Base-by-base conservation (phyloP, 2,329 filamentous ascomycete genomes). In the Colletotrichum sp. region DNA sequence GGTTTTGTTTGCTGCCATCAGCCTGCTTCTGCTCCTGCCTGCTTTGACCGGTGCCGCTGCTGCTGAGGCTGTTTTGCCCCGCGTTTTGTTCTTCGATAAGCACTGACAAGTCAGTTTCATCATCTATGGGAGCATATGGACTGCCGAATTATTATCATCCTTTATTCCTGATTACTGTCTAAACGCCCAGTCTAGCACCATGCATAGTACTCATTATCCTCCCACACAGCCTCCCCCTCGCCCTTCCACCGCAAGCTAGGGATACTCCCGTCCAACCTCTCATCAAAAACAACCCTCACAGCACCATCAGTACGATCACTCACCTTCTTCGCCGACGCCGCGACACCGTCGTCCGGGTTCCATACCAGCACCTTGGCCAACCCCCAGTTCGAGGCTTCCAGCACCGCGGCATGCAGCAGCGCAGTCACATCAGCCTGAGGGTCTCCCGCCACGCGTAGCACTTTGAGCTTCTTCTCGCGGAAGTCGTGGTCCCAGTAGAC, bases 401-500 rank as follows among this genome's bases (percentile, higher is more conserved):
- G 79, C 24, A 83, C 79, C 2, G 85, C 85, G 7, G 82, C 81
- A 69, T 79, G 78, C 52, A 86, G 79, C 66, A 86, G 76, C 67
- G 76, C 78, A 57, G 78, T 77, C 12, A 84, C 73, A 12, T 80
- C 80, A 3, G 72, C 69, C 24, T 80, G 78, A 52, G 82, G 75
- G 30, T 81, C 78, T 21, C 79, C 75, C 24, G 71, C 66, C 71
- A 83, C 80, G 18, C 81, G 81, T 24, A 83, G 72, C 26, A 83
- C 69, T 26, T 82, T 81, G 52, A 83, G 81, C 73, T 81, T 80
- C 74, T 80, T 79, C 52, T 76, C 75, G 44, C 80, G 78, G 76
- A 81, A 84, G 77, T 86, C 83, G 73, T 84, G 84, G 49, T 81
- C 78, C 85, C 85, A 87, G 80, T 81, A 84, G 15, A 80, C 77